Base-by-base conservation (phyloP, 73 alveolate genomes). In the Tetrahymena thermophila region DNA sequence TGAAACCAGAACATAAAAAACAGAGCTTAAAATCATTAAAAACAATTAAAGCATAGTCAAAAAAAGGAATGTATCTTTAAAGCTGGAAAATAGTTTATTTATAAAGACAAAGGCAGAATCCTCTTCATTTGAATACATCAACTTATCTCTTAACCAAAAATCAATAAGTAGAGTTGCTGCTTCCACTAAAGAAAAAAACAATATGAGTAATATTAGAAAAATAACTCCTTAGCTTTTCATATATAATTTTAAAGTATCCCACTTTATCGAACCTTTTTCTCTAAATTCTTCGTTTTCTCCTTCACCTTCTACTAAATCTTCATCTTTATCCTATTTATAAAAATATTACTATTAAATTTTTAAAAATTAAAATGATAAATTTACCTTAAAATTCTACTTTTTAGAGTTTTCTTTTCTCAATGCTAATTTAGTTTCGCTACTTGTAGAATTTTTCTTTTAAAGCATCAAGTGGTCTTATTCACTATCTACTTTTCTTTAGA, bases 101-200 rank as follows among this genome's bases (percentile, higher is more conserved):
- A 95, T 44, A 95, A 95, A 95, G 25, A 85, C 93, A 50, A 95
- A 95, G 23, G 95, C 44, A 0, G 89, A 71, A 34, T 71, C 89
- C 13, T 71, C 15, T 25, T 95, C 95, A 89, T 89, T 89, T 55
- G 44, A 89, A 89, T 44, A 34, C 34, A 85, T 95, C 7, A 95
- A 35, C n/a, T 95, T 55, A 40, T 94, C 85, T 95, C 97, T 95
- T 25, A 95, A 37, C 97, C 97, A 95, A 40, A 95, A 95, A 89
- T 95, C 97, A 34, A 95, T 89, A n/a, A 95, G 9, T 34, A 85
- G 35, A 43, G 94, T 95, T 23, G 94, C 94, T 85, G 84, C 71
- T 83, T 85, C 94, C 8, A 95, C 83, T 34, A 89, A 21, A 50
- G 94, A 35, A 9, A 89, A 43, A 16, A 95, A 55, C 10, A 95